These are phyloP conservation scores for Dichotomocladium elegans DNA, from an alignment of 371 early-diverging fungal genomes.

Conservation along the genomic window DNA sequence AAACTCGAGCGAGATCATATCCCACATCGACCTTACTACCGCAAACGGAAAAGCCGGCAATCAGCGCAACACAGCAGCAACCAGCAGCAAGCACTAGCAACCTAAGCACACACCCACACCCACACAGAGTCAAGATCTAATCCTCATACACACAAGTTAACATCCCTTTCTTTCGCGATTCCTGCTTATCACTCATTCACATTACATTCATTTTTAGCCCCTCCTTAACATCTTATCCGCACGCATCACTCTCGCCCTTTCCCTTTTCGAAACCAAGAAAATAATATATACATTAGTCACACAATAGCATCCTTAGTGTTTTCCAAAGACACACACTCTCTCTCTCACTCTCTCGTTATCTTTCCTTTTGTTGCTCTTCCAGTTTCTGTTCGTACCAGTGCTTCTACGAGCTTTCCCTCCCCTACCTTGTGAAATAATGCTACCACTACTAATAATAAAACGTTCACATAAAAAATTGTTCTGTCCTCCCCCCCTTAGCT, in stretches of 20 bases:
- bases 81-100: not conserved
- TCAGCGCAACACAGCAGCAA: not conserved
- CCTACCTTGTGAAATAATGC: too few relatives aligned
- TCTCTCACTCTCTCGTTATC: not conserved
- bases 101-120: not conserved
- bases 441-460: too few relatives aligned
- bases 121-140: not conserved
- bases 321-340: too few relatives aligned
- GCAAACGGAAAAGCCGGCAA: constrained; percentile 15
- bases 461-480: too few relatives aligned
- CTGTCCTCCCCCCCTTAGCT: too few relatives aligned
- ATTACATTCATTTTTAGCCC: too few relatives aligned
- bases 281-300: too few relatives aligned
- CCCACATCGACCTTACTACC: constrained; percentile 20
- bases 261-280: too few relatives aligned
- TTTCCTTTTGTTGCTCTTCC: not conserved
- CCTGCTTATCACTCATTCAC: not conserved
- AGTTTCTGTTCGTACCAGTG: constrained; percentile 1
- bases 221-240: not conserved
- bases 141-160: not conserved
- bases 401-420: too few relatives aligned
- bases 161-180: not conserved
- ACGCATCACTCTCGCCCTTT: not conserved
- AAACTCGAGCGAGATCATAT: constrained; percentile 19
- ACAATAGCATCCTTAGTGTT: too few relatives aligned